These are phyloP conservation scores for Pestalotiopsis sp. DNA, from an alignment of 2,329 filamentous ascomycete genomes.

Conservation along the genomic window DNA sequence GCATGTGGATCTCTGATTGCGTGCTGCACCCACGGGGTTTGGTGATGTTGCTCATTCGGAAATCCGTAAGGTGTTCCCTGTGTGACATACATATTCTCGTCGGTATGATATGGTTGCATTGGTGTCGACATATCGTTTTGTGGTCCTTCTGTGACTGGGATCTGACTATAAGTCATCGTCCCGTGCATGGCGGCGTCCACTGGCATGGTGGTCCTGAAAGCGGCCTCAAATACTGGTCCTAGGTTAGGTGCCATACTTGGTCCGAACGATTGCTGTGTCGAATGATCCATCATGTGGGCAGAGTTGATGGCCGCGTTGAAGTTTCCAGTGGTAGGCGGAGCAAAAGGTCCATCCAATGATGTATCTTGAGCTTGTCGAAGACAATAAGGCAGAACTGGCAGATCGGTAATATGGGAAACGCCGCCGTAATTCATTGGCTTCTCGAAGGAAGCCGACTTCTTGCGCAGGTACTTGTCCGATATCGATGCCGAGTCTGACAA, in stretches of 20 bases:
- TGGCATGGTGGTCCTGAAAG: background rate
- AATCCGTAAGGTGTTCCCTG: background rate
- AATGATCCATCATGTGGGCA: background rate
- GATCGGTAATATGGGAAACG: background rate
- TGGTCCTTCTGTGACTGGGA: background rate
- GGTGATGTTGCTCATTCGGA: background rate
- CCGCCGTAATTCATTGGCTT: background rate
- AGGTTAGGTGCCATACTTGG: background rate
- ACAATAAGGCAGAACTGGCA: constrained; percentile 15
- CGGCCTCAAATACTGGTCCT: constrained; percentile 4
- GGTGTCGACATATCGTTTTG: background rate
- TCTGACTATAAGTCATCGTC: background rate
- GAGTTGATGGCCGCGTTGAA: background rate
- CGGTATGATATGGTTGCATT: background rate
- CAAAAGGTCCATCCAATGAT: constrained; percentile 3
- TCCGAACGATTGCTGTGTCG: background rate
- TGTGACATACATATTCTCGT: background rate
- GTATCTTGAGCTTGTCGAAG: constrained; percentile 13
- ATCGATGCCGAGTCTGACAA: constrained; percentile 1
- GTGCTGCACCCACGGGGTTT: constrained; percentile 6
- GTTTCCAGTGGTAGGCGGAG: constrained; percentile 7
- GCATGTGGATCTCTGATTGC: background rate
- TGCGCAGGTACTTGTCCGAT: constrained; percentile 5
- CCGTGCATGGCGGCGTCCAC: background rate
- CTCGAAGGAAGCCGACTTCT: constrained; percentile 1